phyloP scores from a whole-genome alignment of 352 stramenopile genomes.

The Pythium sp. region DNA sequence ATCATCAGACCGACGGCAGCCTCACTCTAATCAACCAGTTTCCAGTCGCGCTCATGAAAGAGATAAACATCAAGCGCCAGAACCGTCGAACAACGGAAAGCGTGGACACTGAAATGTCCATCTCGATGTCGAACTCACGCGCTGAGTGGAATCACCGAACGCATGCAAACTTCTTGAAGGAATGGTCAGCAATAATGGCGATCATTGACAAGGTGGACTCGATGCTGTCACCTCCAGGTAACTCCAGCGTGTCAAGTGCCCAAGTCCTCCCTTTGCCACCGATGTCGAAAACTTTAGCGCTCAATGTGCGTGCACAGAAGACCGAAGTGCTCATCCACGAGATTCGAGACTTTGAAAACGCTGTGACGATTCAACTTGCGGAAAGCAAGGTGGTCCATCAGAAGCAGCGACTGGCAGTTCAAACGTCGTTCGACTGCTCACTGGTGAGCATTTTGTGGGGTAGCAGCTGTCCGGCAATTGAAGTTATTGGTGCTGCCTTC shows the following conservation, averaged over 20 bases:
- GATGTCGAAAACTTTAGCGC: constrained; percentile 22
- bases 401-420: constrained; percentile 26
- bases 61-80: constrained; percentile 26
- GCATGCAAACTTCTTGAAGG: constrained; percentile 30
- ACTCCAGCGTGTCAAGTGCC: neutral
- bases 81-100: constrained; percentile 23
- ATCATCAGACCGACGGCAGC: constrained; percentile 7
- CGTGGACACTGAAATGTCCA: constrained; percentile 27
- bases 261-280: neutral
- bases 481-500: constrained; percentile 22
- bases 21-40: neutral
- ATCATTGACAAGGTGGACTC: constrained; percentile 34
- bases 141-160: constrained; percentile 35
- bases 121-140: constrained; percentile 25
- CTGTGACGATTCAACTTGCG: constrained; percentile 19
- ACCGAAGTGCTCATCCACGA: constrained; percentile 26
- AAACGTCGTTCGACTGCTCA: constrained; percentile 29
- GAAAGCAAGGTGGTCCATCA: constrained; percentile 27
- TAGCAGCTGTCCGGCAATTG: constrained; percentile 17
- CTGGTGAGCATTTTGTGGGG: constrained; percentile 23
- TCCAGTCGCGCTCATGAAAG: constrained; percentile 12
- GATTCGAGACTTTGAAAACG: constrained; percentile 23
- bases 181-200: constrained; percentile 25
- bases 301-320: constrained; percentile 26
- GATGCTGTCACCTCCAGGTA: constrained; percentile 31